A percentile compares a stretch with the other conserved stretches of the same genome.
phyloP scores from a whole-genome alignment of 495 filamentous ascomycete species.

The Terfezia claveryi region DNA sequence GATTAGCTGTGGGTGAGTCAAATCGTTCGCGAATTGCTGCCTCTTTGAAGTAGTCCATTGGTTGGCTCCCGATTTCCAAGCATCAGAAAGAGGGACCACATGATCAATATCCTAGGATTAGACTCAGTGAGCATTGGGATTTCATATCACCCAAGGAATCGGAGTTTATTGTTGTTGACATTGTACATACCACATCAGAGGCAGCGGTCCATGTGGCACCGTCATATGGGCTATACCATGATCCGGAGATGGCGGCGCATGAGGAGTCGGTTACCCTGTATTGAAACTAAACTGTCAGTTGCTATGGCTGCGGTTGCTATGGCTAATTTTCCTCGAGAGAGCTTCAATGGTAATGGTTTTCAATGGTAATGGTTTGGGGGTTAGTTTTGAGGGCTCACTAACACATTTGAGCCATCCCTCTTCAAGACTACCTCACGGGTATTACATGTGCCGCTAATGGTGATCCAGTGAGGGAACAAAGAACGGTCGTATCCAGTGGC shows the following conservation, averaged over 20 bases:
- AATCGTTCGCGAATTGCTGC: constrained; percentile 48
- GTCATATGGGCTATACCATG: constrained; percentile 46
- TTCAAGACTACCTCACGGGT: constrained; percentile 35
- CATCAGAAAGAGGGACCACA: constrained; percentile 49
- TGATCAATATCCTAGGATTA: constrained; percentile 43
- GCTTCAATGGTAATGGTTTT: too few species aligned
- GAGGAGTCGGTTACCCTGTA: constrained; percentile 19
- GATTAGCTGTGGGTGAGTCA: constrained; percentile 44
- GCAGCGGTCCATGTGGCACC: constrained; percentile 43
- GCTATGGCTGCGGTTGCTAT: not conserved
- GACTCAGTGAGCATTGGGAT: not conserved
- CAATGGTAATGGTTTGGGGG: too few species aligned
- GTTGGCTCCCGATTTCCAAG: constrained; percentile 41
- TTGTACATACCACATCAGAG: constrained; percentile 28
- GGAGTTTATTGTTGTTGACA: not conserved
- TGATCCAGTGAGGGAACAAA: constrained; percentile 48
- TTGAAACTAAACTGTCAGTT: not conserved
- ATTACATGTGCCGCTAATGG: constrained; percentile 37
- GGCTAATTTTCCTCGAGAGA: too few species aligned
- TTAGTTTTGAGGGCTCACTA: too few species aligned
- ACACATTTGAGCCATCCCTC: constrained; percentile 41
- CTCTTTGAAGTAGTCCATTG: constrained; percentile 40
- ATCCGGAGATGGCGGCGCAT: constrained; percentile 36
- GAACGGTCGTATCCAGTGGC: constrained; percentile 35
- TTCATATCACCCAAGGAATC: not conserved